A percentile compares a stretch with the other conserved stretches of the same genome.
Conservation (phyloP, 2,329 filamentous ascomycete genomes). For the Sporothrix pallida region DNA sequence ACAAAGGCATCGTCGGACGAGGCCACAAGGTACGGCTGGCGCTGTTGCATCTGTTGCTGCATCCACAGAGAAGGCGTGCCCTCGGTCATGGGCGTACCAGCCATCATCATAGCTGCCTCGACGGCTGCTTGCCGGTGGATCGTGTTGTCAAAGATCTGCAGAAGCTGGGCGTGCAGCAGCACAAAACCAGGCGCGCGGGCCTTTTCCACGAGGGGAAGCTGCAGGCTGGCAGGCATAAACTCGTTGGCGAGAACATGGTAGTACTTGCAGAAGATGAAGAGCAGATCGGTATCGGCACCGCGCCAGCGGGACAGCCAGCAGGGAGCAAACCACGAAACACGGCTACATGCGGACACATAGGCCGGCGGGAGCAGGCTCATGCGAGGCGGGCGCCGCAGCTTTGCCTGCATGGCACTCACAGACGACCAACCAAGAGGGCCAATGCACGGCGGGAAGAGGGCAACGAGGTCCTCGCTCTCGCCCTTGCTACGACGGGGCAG, state of each 20-base stretch:
- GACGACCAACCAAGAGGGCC: conserved; percentile 63
- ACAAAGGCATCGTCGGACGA: conserved; percentile 53
- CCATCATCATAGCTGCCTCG: conserved; percentile 49
- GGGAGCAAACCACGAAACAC: conserved; percentile 78
- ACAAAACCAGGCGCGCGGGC: conserved; percentile 76
- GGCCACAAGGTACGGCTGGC: conserved; percentile 25
- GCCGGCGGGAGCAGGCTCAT: conserved; percentile 54
- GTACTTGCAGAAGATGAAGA: conserved; percentile 91
- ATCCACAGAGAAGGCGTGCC: conserved; percentile 28
- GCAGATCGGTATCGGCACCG: conserved; percentile 84
- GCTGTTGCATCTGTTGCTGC: conserved; percentile 33
- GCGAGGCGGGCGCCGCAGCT: conserved; percentile 68
- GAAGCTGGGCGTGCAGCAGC: conserved; percentile 79
- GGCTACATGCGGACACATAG: conserved; percentile 41
- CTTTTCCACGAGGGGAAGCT: conserved; percentile 60
- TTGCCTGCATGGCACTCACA: conserved; percentile 54
- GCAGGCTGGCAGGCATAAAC: conserved; percentile 61
- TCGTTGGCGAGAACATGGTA: conserved; percentile 81
- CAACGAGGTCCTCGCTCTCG: conserved; percentile 68
- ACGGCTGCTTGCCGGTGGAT: conserved; percentile 74
- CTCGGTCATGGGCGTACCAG: conserved; percentile 47
- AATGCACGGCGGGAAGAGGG: conserved; percentile 72
- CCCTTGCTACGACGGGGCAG: conserved; percentile 61
- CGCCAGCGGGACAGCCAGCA: conserved; percentile 86
- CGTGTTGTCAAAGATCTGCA: conserved; percentile 80